phyloP scores from a whole-genome alignment of 805 yeast species.

The Candida gorgasii region DNA sequence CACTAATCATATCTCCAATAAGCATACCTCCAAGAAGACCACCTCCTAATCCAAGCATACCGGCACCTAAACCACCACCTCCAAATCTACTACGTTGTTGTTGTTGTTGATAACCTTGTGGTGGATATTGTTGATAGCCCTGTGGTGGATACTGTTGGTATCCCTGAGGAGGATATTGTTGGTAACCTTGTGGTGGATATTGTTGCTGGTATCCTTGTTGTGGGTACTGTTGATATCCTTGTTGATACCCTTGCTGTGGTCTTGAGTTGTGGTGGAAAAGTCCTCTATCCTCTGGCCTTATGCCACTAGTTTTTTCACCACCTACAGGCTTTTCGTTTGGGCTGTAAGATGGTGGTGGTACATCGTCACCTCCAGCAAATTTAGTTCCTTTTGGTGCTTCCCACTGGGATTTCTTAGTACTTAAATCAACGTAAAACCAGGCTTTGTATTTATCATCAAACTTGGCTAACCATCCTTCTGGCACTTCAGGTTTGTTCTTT shows the following conservation, averaged over 20 bases:
- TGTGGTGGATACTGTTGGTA: constrained; percentile 10
- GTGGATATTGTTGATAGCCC: constrained; percentile 27
- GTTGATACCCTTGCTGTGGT: constrained; percentile 10
- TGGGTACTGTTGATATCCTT: constrained; percentile 12
- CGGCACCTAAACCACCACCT: constrained; percentile 26
- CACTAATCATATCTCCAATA: constrained; percentile 43
- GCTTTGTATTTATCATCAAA: constrained; percentile 69
- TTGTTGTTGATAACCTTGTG: constrained; percentile 24
- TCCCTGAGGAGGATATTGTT: constrained; percentile 14
- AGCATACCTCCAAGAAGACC: constrained; percentile 50
- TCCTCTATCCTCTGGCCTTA: constrained; percentile 9
- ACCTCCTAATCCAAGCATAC: constrained; percentile 45
- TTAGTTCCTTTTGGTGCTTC: constrained; percentile 64
- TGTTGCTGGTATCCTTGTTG: constrained; percentile 14
- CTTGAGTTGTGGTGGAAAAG: constrained; percentile 6
- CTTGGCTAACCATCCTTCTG: constrained; percentile 72
- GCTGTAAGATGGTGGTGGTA: constrained; percentile 40
- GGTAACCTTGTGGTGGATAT: constrained; percentile 11
- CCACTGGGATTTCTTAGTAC: constrained; percentile 84
- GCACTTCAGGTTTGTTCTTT: constrained; percentile 52
- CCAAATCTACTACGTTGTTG: constrained; percentile 31
- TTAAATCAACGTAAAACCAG: constrained; percentile 79
- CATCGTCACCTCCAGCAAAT: constrained; percentile 27
- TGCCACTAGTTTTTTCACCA: neutral
- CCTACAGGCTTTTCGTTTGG: neutral